Base-by-base conservation (phyloP, 345 rosid species). In the Cardamine resedifolia region DNA sequence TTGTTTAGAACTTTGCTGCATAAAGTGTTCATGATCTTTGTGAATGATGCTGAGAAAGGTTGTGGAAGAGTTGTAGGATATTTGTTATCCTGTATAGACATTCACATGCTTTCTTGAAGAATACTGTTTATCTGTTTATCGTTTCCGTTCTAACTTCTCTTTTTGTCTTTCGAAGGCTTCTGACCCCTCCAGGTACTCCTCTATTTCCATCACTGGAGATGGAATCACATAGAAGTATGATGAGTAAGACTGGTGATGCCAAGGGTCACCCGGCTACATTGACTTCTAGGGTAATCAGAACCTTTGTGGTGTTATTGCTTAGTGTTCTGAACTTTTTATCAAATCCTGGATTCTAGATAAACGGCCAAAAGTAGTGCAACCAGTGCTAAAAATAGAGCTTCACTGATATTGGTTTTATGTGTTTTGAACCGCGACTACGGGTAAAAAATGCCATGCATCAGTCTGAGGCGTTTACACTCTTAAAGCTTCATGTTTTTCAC, bases 131-230 rank as follows among this genome's bases (percentile, higher is more conserved):
- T 56, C 52, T 36, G 51, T 36, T 47, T 55, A 41, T 12, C 20
- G 4, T 55, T 9, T 69, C 53, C 8, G 21, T n/a, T 0, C 39
- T 70, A 41, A 70, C 43, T 71, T 65, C 3, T 20, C 10, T 24
- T 49, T 23, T 50, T 50, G 58, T 75, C 30, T 77, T 80, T 64
- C 75, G 77, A 87, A 74, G 98, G 99, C 99, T 96, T 79, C 82
- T 92, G 51, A 88, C 97, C 0, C 98, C 97, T 77, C 99, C 99
- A 62, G 99, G 96, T 58, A 95, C 99, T 30, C 99, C 99, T 55
- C 85, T 95, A 61, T 95, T 95, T 72, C 96, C 99, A 64, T 90
- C 99, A 19, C 82, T 95, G 85, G 99, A 91, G 85, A 86, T 87
- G 96, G 96, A 88, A 77, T 86, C 98, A 14, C 97, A 80, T 28